Conservation (phyloP, 345 rosid species). For the Aethionema arabicum region DNA sequence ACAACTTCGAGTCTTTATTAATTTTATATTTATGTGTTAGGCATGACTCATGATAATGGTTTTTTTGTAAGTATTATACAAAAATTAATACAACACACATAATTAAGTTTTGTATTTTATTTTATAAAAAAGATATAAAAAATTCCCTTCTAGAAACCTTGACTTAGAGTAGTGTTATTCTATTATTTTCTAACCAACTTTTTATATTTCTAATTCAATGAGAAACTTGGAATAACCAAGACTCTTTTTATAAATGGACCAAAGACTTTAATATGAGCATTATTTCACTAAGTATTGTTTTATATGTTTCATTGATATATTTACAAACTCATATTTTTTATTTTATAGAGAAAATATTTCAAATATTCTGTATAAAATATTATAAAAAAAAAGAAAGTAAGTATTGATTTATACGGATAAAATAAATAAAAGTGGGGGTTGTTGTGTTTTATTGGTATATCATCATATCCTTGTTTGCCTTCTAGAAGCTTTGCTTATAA, state of each 20-base stretch:
- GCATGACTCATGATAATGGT: not conserved
- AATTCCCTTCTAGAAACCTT: conserved; percentile 12
- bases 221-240: conserved; percentile 2
- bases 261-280: not conserved
- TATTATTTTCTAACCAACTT: conserved; percentile 3
- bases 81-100: no score
- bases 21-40: no score
- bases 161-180: conserved; percentile 7
- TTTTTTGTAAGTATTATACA: no score
- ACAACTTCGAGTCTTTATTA: not conserved
- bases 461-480: not conserved
- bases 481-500: conserved; percentile 5
- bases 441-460: not conserved
- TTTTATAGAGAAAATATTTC: no score
- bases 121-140: no score
- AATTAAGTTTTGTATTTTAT: no score
- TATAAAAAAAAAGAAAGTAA: no score
- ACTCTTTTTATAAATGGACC: not conserved
- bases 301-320: no score
- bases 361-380: no score
- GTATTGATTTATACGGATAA: not conserved
- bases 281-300: no score
- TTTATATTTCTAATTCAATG: not conserved
- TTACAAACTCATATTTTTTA: no score
- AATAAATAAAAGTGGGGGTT: conserved; percentile 1